Conservation (phyloP, 2,329 filamentous ascomycete species). For the Dactylellina sp. region DNA sequence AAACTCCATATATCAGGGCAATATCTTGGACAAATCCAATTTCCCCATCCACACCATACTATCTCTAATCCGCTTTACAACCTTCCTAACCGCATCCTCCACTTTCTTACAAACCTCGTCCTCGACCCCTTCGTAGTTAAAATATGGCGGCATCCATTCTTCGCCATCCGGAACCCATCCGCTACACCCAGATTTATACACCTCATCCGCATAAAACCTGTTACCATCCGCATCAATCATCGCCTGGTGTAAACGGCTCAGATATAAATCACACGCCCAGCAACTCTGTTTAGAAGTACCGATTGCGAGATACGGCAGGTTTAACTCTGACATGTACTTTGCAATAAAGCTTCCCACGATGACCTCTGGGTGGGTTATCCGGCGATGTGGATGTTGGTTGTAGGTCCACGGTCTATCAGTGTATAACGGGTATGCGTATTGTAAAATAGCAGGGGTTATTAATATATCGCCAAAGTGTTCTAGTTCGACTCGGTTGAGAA, state of each 20-base stretch:
- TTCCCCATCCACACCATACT: too few relatives aligned
- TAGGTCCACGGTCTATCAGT: slow-evolving; percentile 11
- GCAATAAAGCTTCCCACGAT: slow-evolving; percentile 6
- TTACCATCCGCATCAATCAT: background rate
- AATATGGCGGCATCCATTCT: slow-evolving; percentile 10
- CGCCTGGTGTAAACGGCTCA: background rate
- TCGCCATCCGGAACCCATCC: slow-evolving; percentile 14
- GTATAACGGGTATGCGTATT: background rate
- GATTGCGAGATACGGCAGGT: slow-evolving; percentile 15
- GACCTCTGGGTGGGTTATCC: slow-evolving; percentile 25
- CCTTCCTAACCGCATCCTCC: slow-evolving; percentile 4
- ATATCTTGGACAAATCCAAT: too few relatives aligned
- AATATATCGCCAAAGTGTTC: slow-evolving; percentile 1
- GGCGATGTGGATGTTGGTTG: background rate
- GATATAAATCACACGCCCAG: slow-evolving; percentile 34
- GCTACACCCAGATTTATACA: slow-evolving; percentile 25
- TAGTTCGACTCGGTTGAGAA: slow-evolving; percentile 20
- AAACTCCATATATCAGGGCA: too few relatives aligned
- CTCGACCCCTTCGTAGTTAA: background rate
- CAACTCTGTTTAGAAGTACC: slow-evolving; percentile 3
- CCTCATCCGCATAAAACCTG: slow-evolving; percentile 5
- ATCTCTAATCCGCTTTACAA: too few relatives aligned
- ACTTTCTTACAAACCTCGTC: background rate
- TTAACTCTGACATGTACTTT: background rate
- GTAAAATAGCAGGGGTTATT: slow-evolving; percentile 6